Evolutionary conservation across 2,329 filamentous ascomycete genomes (phyloP).

Genomic region (Lasiodiplodia hormozganensis): DNA sequence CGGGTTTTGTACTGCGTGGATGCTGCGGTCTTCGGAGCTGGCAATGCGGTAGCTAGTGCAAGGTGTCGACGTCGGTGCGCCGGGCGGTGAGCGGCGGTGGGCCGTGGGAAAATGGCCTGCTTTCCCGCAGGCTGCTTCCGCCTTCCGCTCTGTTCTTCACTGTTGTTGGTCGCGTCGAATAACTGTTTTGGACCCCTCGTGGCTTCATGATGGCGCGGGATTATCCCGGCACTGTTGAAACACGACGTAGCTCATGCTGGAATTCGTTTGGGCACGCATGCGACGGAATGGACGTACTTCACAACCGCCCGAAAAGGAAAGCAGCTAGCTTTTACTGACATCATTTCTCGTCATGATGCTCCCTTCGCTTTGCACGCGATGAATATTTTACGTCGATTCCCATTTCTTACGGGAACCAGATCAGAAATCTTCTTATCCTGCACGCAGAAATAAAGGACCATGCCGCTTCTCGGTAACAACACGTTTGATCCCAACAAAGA

Average conservation of each 20-base stretch:
- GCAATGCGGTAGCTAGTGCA: slow-evolving; percentile 12
- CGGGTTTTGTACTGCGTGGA: slow-evolving; percentile 2
- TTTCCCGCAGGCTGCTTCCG: neutral
- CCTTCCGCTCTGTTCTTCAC: neutral
- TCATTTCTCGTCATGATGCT: slow-evolving; percentile 23
- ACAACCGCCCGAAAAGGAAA: slow-evolving; percentile 10
- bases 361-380: neutral
- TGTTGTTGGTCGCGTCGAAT: neutral
- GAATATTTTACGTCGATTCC: neutral
- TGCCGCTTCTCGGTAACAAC: slow-evolving; percentile 36
- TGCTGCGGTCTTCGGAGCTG: slow-evolving; percentile 24
- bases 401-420: too few species aligned
- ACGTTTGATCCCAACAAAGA: slow-evolving; percentile 50
- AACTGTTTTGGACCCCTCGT: neutral
- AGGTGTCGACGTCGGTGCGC: slow-evolving; percentile 20
- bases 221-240: neutral
- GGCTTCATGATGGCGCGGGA: neutral
- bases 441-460: neutral
- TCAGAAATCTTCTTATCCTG: neutral
- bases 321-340: slow-evolving; percentile 15
- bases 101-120: neutral
- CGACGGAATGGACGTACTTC: slow-evolving; percentile 10
- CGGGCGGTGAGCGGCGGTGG: slow-evolving; percentile 13
- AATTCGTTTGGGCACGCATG: neutral
- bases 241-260: neutral